Base-by-base conservation (phyloP, 768 basidiomycete genomes). In the Serendipita sp. region DNA sequence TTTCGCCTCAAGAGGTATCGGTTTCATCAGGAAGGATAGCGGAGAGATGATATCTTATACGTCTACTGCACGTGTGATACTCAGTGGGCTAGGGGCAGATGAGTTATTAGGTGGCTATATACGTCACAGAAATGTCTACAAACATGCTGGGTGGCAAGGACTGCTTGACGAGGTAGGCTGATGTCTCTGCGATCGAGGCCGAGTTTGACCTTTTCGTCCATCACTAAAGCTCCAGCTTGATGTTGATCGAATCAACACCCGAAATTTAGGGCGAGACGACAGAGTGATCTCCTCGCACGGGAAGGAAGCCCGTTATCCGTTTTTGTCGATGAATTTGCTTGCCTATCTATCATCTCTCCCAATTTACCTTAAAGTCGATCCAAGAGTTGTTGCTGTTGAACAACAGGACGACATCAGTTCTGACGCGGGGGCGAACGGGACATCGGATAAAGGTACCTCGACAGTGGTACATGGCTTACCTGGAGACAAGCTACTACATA, bases 231-330 rank as follows among this genome's bases (percentile, higher is more conserved):
- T 97, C 18, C 92, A 97, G 73, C 79, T 91, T 63, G 90, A 97
- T 69, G 80, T 96, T 36, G 83, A 86, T 71, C 85, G 91, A 23
- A 86, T 97, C 67, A 91, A 93, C 0, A 82, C 78, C 2, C 81
- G 96, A 54, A 99, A 99, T 72, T 76, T 98, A 11, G 94, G 94
- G 13, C 80, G 96, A 67, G 95, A 99, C 73, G 96, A 99, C 73
- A 86, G 96, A 11, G 81, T 97, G 63, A 84, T 95, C 66, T 93
- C 95, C 2, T 86, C 85, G 0, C 86, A 91, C 68, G 92, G 91
- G 2, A 91, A 94, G 73, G 96, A 99, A 74, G 85, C 87, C 1
- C 81, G 96, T 41, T 90, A 93, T 71, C 93, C 93, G 0, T 96
- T 91, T 73, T 81, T 97, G 52, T 90, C 88, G 2, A 80, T 96